Conservation (phyloP, 441 rosid genomes). For the Pelargonium cotyledonis region DNA sequence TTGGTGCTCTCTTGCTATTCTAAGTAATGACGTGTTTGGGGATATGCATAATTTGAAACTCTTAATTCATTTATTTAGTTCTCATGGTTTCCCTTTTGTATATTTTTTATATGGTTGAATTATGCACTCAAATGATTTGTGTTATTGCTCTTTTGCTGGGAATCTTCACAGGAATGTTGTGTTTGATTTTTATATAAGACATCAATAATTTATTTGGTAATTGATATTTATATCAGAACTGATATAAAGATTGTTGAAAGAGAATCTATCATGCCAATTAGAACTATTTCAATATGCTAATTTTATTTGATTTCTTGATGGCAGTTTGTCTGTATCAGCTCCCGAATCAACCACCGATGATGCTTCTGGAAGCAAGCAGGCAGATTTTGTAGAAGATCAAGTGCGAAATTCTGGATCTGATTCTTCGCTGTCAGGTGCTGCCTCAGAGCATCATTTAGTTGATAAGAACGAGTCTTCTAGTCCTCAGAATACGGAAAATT, state of each 20-base stretch:
- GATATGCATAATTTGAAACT: neutral
- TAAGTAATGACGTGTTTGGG: neutral
- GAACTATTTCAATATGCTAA: neutral
- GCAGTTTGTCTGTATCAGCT: conserved; percentile 45
- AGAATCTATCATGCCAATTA: neutral
- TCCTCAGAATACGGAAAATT: conserved; percentile 51
- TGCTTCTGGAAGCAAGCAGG: conserved; percentile 40
- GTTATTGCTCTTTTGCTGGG: too few relatives aligned
- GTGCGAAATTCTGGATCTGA: conserved; percentile 50
- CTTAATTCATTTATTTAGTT: neutral
- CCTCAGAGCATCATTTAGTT: conserved; percentile 55
- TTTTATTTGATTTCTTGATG: conserved; percentile 15
- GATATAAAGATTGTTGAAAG: neutral
- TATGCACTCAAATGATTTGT: too few relatives aligned
- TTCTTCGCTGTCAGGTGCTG: conserved; percentile 47
- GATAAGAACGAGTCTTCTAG: conserved; percentile 47
- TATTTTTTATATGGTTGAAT: too few relatives aligned
- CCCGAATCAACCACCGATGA: conserved; percentile 41
- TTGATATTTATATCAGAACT: too few relatives aligned
- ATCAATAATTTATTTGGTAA: too few relatives aligned
- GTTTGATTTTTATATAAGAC: too few relatives aligned
- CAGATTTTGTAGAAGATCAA: conserved; percentile 42
- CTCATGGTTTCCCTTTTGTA: too few relatives aligned
- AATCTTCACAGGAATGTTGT: too few relatives aligned
- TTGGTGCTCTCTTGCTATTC: conserved; percentile 23